Conservation (phyloP, 495 filamentous ascomycete genomes). For the Rostrohypoxylon terebratum region DNA sequence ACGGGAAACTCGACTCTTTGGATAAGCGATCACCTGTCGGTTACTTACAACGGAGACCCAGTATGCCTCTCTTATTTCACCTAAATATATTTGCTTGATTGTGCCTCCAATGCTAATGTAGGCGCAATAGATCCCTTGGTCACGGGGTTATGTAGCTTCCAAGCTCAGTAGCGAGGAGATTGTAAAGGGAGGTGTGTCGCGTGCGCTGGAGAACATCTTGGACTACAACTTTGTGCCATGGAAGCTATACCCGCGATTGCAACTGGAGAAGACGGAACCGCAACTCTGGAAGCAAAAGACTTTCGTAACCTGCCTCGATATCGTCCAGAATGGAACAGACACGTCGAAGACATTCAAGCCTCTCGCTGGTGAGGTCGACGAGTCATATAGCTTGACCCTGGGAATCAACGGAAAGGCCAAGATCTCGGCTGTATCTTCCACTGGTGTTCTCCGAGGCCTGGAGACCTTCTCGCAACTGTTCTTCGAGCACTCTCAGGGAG, state of each 20-base stretch:
- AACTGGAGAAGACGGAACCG: slow-evolving; percentile 70
- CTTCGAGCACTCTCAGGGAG: slow-evolving; percentile 69
- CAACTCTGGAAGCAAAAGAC: slow-evolving; percentile 52
- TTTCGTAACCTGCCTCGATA: slow-evolving; percentile 66
- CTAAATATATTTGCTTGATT: slow-evolving; percentile 17
- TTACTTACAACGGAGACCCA: slow-evolving; percentile 67
- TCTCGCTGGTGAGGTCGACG: slow-evolving; percentile 71
- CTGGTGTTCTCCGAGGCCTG: slow-evolving; percentile 74
- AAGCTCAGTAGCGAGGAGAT: slow-evolving; percentile 60
- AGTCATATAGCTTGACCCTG: slow-evolving; percentile 76
- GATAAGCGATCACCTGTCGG: slow-evolving; percentile 63
- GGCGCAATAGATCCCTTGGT: slow-evolving; percentile 57
- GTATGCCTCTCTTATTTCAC: slow-evolving; percentile 57
- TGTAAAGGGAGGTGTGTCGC: slow-evolving; percentile 61
- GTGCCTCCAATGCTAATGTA: slow-evolving; percentile 33
- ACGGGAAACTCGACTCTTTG: slow-evolving; percentile 67
- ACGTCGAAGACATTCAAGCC: slow-evolving; percentile 67
- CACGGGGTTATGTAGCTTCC: slow-evolving; percentile 54
- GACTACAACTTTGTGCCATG: slow-evolving; percentile 75
- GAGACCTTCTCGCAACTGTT: slow-evolving; percentile 82
- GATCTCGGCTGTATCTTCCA: slow-evolving; percentile 71
- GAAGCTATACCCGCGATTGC: slow-evolving; percentile 73
- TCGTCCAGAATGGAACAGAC: slow-evolving; percentile 69
- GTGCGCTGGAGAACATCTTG: slow-evolving; percentile 66
- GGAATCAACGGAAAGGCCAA: slow-evolving; percentile 63